Evolutionary conservation across 1,284 basidiomycete species (phyloP).

Genomic region (Coniophora puteana): DNA sequence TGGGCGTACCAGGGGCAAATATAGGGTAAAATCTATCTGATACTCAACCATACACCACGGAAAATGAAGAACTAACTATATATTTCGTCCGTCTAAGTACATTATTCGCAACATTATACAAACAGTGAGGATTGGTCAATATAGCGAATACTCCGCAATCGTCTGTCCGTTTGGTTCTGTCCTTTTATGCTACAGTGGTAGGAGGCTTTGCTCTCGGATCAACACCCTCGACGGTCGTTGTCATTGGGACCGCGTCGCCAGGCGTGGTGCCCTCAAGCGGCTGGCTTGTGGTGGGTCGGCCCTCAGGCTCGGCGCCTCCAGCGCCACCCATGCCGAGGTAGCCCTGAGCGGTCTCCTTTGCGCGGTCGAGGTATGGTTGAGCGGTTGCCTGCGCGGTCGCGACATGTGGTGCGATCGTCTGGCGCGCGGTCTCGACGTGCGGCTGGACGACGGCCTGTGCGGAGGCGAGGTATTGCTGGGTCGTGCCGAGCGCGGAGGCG

Average conservation of each 20-base stretch:
- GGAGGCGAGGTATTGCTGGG: conserved; percentile 36
- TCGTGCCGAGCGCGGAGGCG: conserved; percentile 32
- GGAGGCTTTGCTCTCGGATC: too few species aligned
- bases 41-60: too few species aligned
- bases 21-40: too few species aligned
- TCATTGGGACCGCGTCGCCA: conserved; percentile 32
- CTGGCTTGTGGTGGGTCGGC: conserved; percentile 36
- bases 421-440: conserved; percentile 24
- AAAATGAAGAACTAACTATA: too few species aligned
- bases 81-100: too few species aligned
- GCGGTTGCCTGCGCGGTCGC: conserved; percentile 20
- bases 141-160: too few species aligned
- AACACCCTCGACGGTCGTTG: conserved; percentile 17
- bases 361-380: conserved; percentile 34
- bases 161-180: too few species aligned
- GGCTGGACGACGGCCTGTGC: conserved; percentile 38
- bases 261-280: conserved; percentile 40
- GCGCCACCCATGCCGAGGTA: conserved; percentile 15
- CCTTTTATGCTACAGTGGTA: too few species aligned
- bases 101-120: too few species aligned
- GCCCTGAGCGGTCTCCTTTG: conserved; percentile 22
- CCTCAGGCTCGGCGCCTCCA: conserved; percentile 20
- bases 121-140: too few species aligned
- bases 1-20: too few species aligned
- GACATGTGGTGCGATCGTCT: conserved; percentile 24